Percentiles rank a stretch among this genome's conserved stretches.
phyloP scores from a whole-genome alignment of 1,284 basidiomycete genomes.

The Cutaneotrichosporon cutaneum region DNA sequence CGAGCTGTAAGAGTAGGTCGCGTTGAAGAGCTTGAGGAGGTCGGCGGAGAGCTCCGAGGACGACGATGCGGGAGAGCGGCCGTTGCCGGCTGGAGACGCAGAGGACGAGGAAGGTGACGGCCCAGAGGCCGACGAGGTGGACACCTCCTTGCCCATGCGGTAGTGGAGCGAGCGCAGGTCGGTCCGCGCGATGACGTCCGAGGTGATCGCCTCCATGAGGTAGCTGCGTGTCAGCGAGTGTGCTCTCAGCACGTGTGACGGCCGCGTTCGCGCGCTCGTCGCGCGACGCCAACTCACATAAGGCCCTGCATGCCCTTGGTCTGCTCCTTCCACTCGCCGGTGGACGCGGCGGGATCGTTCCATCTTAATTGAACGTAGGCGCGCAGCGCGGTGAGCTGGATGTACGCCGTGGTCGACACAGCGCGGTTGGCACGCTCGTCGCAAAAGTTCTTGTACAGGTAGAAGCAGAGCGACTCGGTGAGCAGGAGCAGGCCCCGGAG shows the following conservation, averaged over 20 bases:
- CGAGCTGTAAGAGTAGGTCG: constrained; percentile 28
- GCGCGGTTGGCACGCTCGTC: constrained; percentile 50
- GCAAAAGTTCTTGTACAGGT: constrained; percentile 56
- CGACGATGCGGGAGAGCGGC: constrained; percentile 25
- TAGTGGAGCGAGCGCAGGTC: constrained; percentile 33
- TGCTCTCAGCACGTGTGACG: not conserved
- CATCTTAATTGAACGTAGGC: constrained; percentile 37
- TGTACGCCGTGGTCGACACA: constrained; percentile 34
- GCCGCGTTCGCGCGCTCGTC: no score
- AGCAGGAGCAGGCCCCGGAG: constrained; percentile 52
- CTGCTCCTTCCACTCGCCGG: constrained; percentile 30
- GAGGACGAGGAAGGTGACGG: constrained; percentile 26
- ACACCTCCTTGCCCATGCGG: constrained; percentile 31
- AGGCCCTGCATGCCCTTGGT: constrained; percentile 48
- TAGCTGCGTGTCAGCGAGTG: constrained; percentile 29
- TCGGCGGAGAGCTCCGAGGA: constrained; percentile 32
- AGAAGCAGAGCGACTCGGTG: constrained; percentile 56
- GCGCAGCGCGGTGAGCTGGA: constrained; percentile 35
- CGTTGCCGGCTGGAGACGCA: constrained; percentile 19
- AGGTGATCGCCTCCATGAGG: constrained; percentile 48
- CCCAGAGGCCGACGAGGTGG: constrained; percentile 22
- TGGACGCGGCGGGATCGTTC: constrained; percentile 32
- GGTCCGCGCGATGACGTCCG: constrained; percentile 37
- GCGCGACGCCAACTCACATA: constrained; percentile 35
- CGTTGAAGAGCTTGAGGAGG: constrained; percentile 37